Evolutionary conservation across 2,329 filamentous ascomycete species (phyloP), one percentile per base, ranked within the genome.

Genomic region (Onygena corvina): DNA sequence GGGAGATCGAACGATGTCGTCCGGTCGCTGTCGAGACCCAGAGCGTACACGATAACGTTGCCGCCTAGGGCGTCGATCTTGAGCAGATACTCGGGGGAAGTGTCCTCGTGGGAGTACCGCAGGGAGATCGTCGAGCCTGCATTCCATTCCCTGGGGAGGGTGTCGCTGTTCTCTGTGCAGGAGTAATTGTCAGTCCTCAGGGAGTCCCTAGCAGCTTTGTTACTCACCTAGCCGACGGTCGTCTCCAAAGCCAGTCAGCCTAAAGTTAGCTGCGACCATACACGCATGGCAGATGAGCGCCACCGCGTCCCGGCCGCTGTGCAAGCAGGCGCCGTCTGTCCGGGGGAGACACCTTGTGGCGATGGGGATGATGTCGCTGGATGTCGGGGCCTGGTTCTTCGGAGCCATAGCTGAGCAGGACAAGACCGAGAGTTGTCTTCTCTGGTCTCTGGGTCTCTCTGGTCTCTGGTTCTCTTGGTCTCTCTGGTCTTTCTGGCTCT

Each of bases 71-170:
- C 79, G 64, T 83, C 87, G 54, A 94, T 69, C 62, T 88, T 90
- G 57, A 95, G 65, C 23, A 94, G 73, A 61, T 84, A 94, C 52
- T 83, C 78, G 77, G 89, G 86, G 12, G 87, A 81, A 0, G 87
- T 94, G 63, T 94, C 86, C 20, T 78, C 73, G 65, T 95, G 89
- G 2, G 80, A 79, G 69, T 96, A 96, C 54, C 88, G 79, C 66
- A 96, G 95, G 50, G 83, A 79, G 62, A 86, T 83, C 42, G 73
- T 71, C 11, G 81, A 80, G 53, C 77, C 77, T 9, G 79, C 71
- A 65, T 94, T 94, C 92, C 92, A 96, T 67, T 80, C 76, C 12
- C 75, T 51, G 0, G 87, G 86, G 2, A 96, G 74, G 27, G 80
- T 52, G 34, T 63, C 58, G 20, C n/a, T 16, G 11, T 23, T 42